phyloP scores from a whole-genome alignment of 371 early-diverging fungal genomes.

The Sporodiniella umbellata region DNA sequence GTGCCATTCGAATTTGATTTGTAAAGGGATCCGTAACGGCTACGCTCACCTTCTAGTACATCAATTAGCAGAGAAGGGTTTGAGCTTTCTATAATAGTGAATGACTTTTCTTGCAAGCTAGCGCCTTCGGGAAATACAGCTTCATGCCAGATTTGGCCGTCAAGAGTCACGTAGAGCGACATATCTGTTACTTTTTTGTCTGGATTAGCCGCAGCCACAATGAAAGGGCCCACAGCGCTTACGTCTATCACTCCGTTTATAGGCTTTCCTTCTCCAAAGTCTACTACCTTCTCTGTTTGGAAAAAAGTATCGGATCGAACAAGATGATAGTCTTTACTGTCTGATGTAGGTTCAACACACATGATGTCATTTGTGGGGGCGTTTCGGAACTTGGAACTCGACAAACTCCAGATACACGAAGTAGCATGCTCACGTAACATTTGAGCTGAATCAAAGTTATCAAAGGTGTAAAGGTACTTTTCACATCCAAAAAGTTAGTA shows the following conservation, averaged over 20 bases:
- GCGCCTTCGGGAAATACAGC: constrained; percentile 59
- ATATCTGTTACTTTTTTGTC: constrained; percentile 42
- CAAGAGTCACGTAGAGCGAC: constrained; percentile 56
- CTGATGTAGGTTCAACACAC: constrained; percentile 60
- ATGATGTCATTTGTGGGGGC: constrained; percentile 59
- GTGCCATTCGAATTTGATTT: constrained; percentile 89
- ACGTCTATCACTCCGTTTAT: constrained; percentile 61
- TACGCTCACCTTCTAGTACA: constrained; percentile 39
- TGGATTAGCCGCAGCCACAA: constrained; percentile 67
- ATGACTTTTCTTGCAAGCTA: constrained; percentile 51
- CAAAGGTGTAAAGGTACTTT: constrained; percentile 49
- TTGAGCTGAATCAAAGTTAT: constrained; percentile 57
- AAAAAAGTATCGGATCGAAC: constrained; percentile 67
- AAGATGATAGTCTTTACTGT: constrained; percentile 48
- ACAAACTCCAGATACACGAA: constrained; percentile 69
- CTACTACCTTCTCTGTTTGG: constrained; percentile 45
- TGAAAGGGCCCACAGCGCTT: constrained; percentile 60
- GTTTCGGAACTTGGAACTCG: constrained; percentile 47
- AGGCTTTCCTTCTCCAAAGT: constrained; percentile 43
- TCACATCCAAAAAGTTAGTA: too few species aligned
- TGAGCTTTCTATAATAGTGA: constrained; percentile 77
- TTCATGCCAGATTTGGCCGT: constrained; percentile 63
- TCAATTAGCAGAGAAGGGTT: constrained; percentile 60
- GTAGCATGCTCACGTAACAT: constrained; percentile 51
- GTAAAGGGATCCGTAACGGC: constrained; percentile 70